Evolutionary conservation across 2,329 filamentous ascomycete genomes (phyloP).

Genomic region (Colletotrichum sansevieriae): DNA sequence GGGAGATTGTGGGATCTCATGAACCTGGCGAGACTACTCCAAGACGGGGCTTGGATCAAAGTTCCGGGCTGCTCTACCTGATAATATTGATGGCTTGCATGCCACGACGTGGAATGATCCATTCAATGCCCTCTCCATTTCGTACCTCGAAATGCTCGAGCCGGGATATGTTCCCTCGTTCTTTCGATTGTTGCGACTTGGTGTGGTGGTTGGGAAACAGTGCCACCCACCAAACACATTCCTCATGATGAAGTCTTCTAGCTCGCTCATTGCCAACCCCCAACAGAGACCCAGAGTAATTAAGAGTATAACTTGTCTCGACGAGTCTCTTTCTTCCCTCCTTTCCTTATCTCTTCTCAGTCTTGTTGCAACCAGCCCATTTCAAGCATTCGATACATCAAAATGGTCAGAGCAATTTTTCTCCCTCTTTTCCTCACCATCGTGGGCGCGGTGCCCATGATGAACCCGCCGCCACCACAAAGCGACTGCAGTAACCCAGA

Average conservation of each 20-base stretch:
- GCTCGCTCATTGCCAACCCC: neutral
- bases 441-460: slow-evolving; percentile 26
- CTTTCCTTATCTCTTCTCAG: neutral
- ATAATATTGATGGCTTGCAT: neutral
- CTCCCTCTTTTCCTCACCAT: slow-evolving; percentile 30
- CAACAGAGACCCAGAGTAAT: neutral
- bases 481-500: slow-evolving; percentile 5
- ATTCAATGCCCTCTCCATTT: neutral
- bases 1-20: neutral
- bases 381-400: neutral
- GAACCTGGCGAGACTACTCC: neutral
- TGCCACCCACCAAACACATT: slow-evolving; percentile 24
- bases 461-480: neutral
- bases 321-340: neutral
- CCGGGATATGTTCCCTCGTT: neutral
- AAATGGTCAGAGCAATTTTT: slow-evolving; percentile 21
- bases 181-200: neutral
- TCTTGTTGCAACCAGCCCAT: slow-evolving; percentile 16
- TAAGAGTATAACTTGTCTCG: slow-evolving; percentile 9
- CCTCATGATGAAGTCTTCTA: slow-evolving; percentile 12
- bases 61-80: neutral
- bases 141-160: neutral
- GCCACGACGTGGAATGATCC: neutral
- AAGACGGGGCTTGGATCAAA: neutral
- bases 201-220: slow-evolving; percentile 22